Conservation (phyloP, 192 early-diverging fungal genomes). For the Backusella morwellensis region DNA sequence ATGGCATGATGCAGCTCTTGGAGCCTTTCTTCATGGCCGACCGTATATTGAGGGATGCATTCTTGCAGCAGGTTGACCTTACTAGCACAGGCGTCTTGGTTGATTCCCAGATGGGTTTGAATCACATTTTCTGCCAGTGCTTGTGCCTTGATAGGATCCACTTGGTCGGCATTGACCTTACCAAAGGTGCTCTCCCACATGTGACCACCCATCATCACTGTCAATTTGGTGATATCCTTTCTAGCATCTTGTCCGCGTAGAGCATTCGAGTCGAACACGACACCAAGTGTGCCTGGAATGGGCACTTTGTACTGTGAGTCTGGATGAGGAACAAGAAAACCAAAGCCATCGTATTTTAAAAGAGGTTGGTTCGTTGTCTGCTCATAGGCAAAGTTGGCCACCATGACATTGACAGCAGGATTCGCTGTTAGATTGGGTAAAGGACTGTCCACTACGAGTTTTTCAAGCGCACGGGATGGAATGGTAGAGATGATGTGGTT, state of each 20-base stretch:
- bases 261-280: conserved; percentile 85
- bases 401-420: conserved; percentile 74
- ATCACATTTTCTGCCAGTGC: conserved; percentile 57
- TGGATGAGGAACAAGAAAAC: conserved; percentile 78
- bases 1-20: conserved; percentile 59
- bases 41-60: conserved; percentile 89
- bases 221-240: conserved; percentile 53
- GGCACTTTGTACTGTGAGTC: conserved; percentile 24
- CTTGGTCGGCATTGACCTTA: conserved; percentile 14
- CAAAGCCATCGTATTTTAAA: conserved; percentile 78
- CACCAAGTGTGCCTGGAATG: conserved; percentile 61
- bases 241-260: conserved; percentile 65
- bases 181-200: conserved; percentile 60
- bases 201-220: conserved; percentile 91
- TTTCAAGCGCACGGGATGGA: conserved; percentile 51
- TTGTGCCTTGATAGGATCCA: conserved; percentile 31
- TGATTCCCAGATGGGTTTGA: conserved; percentile 58
- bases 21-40: conserved; percentile 76
- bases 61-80: conserved; percentile 58
- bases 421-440: conserved; percentile 57
- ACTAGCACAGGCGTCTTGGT: conserved; percentile 40
- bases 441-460: conserved; percentile 37
- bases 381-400: conserved; percentile 78
- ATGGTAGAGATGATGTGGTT: conserved; percentile 71
- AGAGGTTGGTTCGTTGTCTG: conserved; percentile 13